A percentile compares a stretch with the other conserved stretches of the same genome.
Conservation (phyloP, 805 yeast genomes). For the Wickerhamomyces chambardii region DNA sequence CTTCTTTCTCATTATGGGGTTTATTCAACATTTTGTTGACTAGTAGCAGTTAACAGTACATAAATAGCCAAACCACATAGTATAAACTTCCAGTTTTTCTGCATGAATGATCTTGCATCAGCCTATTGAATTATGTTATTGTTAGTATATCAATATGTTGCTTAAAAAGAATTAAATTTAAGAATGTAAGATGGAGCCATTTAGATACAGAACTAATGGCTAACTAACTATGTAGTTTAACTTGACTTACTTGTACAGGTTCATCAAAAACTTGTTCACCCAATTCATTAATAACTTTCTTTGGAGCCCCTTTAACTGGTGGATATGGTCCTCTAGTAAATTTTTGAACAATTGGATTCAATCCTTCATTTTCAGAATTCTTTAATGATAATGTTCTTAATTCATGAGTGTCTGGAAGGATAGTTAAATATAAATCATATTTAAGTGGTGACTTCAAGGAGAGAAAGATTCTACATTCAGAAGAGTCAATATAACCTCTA, state of each 20-base stretch:
- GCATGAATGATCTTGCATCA: conserved; percentile 36
- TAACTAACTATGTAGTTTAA: too few relatives aligned
- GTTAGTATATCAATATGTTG: too few relatives aligned
- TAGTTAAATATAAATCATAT: conserved; percentile 7
- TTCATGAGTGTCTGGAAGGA: conserved; percentile 11
- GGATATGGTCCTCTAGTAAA: conserved; percentile 9
- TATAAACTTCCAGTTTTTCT: conserved; percentile 55
- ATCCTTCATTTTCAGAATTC: conserved; percentile 5
- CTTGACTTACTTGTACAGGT: neutral
- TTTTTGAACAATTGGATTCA: conserved; percentile 5
- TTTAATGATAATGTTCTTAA: conserved; percentile 7
- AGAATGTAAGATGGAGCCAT: too few relatives aligned
- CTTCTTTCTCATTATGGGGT: too few relatives aligned
- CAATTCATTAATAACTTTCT: neutral
- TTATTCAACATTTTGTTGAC: too few relatives aligned
- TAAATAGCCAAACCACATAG: conserved; percentile 39
- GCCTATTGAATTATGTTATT: too few relatives aligned
- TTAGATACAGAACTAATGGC: too few relatives aligned
- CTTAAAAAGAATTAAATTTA: too few relatives aligned
- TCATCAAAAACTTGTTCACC: neutral
- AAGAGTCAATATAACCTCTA: too few relatives aligned
- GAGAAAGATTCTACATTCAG: too few relatives aligned
- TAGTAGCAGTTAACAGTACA: conserved; percentile 12
- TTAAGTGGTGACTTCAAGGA: conserved; percentile 9
- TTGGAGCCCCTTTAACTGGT: neutral